Conservation (phyloP, 257 asterid genomes). For the Hygrophila difformis region DNA sequence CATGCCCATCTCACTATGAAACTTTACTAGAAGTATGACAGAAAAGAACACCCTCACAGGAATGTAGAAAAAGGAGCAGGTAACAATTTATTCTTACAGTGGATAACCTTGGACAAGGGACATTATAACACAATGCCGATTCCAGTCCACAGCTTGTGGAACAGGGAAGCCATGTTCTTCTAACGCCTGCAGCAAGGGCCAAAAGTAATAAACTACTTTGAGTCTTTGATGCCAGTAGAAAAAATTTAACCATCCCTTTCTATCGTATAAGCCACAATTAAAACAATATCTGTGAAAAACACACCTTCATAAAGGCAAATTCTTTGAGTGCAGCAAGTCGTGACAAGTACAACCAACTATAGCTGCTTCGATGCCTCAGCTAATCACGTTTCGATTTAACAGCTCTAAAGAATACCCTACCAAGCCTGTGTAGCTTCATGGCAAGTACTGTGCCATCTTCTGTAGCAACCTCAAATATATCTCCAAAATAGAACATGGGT, state of each 20-base stretch:
- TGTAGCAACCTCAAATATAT: slow-evolving; percentile 90
- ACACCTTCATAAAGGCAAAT: slow-evolving; percentile 96
- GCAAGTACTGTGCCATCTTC: slow-evolving; percentile 95
- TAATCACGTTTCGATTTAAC: slow-evolving; percentile 97
- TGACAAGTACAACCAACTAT: slow-evolving; percentile 86
- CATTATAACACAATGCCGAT: slow-evolving; percentile 92
- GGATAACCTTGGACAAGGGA: slow-evolving; percentile 90
- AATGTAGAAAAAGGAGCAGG: slow-evolving; percentile 1
- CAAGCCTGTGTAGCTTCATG: slow-evolving; percentile 95
- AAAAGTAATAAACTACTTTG: slow-evolving; percentile 7
- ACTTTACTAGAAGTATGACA: no score
- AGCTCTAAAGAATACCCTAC: slow-evolving; percentile 91
- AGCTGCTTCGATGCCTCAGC: slow-evolving; percentile 92
- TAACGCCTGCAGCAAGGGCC: slow-evolving; percentile 82
- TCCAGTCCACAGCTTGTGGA: slow-evolving; percentile 94
- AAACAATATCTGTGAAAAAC: not conserved
- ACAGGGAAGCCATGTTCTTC: slow-evolving; percentile 89
- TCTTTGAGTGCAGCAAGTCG: slow-evolving; percentile 98
- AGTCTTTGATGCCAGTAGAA: slow-evolving; percentile 13
- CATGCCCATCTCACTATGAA: no score
- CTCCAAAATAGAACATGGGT: slow-evolving; percentile 26
- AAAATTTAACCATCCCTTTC: slow-evolving; percentile 21
- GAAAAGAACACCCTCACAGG: no score
- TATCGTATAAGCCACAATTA: not conserved
- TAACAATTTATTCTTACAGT: slow-evolving; percentile 51